Conservation (phyloP, 768 basidiomycete genomes). For the Lactifluus echinatus region DNA sequence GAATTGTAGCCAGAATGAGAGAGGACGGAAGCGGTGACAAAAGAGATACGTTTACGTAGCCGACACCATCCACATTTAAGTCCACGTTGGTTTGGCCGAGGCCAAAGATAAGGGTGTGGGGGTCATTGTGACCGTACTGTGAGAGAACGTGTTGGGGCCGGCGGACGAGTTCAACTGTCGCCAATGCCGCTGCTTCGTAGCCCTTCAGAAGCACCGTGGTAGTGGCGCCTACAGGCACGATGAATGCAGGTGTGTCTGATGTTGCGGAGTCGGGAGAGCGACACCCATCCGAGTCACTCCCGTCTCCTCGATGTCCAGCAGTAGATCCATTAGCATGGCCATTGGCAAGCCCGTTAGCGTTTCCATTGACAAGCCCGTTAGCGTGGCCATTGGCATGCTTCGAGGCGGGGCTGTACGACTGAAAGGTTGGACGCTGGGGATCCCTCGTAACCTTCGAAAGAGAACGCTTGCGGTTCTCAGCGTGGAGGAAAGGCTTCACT, state of each 20-base stretch:
- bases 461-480: slow-evolving; percentile 29
- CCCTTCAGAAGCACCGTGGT: slow-evolving; percentile 36
- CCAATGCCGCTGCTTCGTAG: slow-evolving; percentile 61
- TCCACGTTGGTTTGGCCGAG: slow-evolving; percentile 46
- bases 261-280: slow-evolving; percentile 17
- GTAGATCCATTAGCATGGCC: slow-evolving; percentile 29
- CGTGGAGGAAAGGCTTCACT: slow-evolving; percentile 51
- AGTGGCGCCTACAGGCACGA: slow-evolving; percentile 21
- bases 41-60: slow-evolving; percentile 57
- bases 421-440: background rate
- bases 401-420: slow-evolving; percentile 2
- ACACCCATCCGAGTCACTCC: slow-evolving; percentile 24
- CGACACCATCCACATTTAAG: slow-evolving; percentile 45
- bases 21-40: slow-evolving; percentile 58
- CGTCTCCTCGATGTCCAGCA: slow-evolving; percentile 28
- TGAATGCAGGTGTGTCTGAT: slow-evolving; percentile 15
- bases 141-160: slow-evolving; percentile 51
- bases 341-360: slow-evolving; percentile 28
- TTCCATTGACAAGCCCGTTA: slow-evolving; percentile 29
- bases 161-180: slow-evolving; percentile 53
- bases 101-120: slow-evolving; percentile 61
- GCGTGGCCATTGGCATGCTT: slow-evolving; percentile 27
- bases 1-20: slow-evolving; percentile 49
- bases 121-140: slow-evolving; percentile 42
- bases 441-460: slow-evolving; percentile 12